phyloP scores from a whole-genome alignment of 441 rosid species.

The Arabidopsis hybrid region DNA sequence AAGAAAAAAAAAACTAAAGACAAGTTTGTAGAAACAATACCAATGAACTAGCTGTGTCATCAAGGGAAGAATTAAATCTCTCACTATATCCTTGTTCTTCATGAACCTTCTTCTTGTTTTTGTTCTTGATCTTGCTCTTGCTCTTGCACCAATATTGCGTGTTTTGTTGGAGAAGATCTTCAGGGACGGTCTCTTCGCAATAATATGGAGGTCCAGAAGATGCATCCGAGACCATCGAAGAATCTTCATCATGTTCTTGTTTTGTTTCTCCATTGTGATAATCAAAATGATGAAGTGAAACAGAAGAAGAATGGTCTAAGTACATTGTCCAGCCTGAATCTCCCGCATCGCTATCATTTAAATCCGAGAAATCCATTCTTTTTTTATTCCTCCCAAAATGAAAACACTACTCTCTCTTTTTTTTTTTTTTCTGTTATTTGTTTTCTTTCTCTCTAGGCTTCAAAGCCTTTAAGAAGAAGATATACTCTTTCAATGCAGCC shows the following conservation, averaged over 20 bases:
- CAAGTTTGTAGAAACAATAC: slow-evolving; percentile 29
- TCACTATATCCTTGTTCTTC: slow-evolving; percentile 23
- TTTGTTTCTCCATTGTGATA: slow-evolving; percentile 23
- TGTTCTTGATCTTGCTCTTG: slow-evolving; percentile 23
- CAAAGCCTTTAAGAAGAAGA: slow-evolving; percentile 33
- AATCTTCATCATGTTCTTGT: slow-evolving; percentile 35
- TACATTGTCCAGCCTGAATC: slow-evolving; percentile 93
- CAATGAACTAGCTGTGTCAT: slow-evolving; percentile 44
- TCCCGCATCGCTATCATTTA: slow-evolving; percentile 68
- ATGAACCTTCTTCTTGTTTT: slow-evolving; percentile 29
- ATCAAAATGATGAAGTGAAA: slow-evolving; percentile 22
- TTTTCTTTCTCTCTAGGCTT: slow-evolving; percentile 41
- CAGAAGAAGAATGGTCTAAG: slow-evolving; percentile 67
- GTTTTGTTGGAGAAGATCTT: slow-evolving; percentile 23
- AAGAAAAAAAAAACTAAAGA: neutral
- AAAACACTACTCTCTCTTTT: neutral
- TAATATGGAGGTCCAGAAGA: slow-evolving; percentile 43
- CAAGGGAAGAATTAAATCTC: slow-evolving; percentile 36
- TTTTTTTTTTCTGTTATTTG: slow-evolving; percentile 19
- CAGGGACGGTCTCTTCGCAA: slow-evolving; percentile 12
- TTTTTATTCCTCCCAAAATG: neutral
- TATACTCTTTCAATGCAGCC: slow-evolving; percentile 28
- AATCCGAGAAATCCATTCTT: slow-evolving; percentile 61
- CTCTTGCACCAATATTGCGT: slow-evolving; percentile 29
- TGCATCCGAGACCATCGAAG: slow-evolving; percentile 44